Evolutionary conservation across 2,329 filamentous ascomycete genomes (phyloP).

Genomic region (Acarospora socialis): DNA sequence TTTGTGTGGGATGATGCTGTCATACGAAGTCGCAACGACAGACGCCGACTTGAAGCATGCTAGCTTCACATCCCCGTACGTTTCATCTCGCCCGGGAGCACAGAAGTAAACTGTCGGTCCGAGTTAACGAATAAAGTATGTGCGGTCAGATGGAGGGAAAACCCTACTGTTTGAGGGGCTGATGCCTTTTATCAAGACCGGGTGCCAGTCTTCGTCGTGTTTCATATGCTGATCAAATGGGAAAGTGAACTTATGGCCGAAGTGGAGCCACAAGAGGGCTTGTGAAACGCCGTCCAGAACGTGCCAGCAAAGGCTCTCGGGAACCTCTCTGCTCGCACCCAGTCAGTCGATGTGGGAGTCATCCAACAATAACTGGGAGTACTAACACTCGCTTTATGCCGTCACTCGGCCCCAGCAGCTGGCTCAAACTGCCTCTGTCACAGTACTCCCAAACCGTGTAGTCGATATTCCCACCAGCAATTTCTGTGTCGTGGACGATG

Average conservation of each 20-base stretch:
- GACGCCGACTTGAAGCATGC: constrained; percentile 1
- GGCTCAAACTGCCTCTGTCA: constrained; percentile 1
- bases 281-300: constrained; percentile 5
- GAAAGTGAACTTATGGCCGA: not conserved
- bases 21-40: not conserved
- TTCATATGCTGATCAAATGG: constrained; percentile 2
- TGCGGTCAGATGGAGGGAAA: not conserved
- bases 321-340: not conserved
- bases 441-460: constrained; percentile 6
- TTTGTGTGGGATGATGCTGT: not conserved
- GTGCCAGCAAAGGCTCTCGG: constrained; percentile 6
- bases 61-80: constrained; percentile 5
- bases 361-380: not conserved
- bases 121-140: not conserved
- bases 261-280: constrained; percentile 5
- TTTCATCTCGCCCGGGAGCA: constrained; percentile 1
- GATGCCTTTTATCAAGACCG: not conserved
- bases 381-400: not conserved
- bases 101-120: constrained; percentile 2
- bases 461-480: constrained; percentile 1
- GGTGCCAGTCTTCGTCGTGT: constrained; percentile 6
- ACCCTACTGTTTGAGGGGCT: constrained; percentile 2
- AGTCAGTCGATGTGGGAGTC: too few species aligned
- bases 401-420: not conserved
- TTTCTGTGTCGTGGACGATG: constrained; percentile 3